phyloP scores from a whole-genome alignment of 1,139 yeast species.

The Candida freyschussii region DNA sequence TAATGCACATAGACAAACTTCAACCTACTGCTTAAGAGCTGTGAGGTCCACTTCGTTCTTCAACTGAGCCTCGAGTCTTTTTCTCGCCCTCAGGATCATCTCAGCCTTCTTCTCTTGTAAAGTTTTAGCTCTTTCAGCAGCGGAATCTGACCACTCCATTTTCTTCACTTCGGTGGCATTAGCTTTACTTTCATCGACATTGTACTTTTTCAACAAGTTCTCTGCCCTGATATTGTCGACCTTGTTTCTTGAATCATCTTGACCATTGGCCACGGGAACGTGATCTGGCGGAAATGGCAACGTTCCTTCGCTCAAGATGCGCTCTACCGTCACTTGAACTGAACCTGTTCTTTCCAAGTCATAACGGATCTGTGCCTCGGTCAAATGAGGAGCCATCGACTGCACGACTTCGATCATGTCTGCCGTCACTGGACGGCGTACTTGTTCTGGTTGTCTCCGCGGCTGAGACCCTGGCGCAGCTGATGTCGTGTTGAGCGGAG shows the following conservation, averaged over 20 bases:
- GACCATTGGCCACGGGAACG: conserved; percentile 14
- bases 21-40: conserved; percentile 4
- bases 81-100: conserved; percentile 47
- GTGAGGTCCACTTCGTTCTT: conserved; percentile 23
- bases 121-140: conserved; percentile 36
- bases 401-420: conserved; percentile 86
- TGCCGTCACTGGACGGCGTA: conserved; percentile 57
- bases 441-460: conserved; percentile 6
- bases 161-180: conserved; percentile 5
- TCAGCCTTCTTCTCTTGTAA: conserved; percentile 44
- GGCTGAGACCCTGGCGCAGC: conserved; percentile 6
- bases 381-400: conserved; percentile 70
- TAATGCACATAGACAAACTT: neutral
- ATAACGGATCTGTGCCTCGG: conserved; percentile 63
- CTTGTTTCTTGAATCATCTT: conserved; percentile 18
- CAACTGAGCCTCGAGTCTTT: conserved; percentile 32
- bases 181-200: conserved; percentile 14
- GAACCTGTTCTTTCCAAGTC: conserved; percentile 69
- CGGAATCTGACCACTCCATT: conserved; percentile 33
- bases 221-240: conserved; percentile 22
- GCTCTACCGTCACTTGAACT: conserved; percentile 74
- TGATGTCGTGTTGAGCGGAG: conserved; percentile 8
- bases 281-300: conserved; percentile 65
- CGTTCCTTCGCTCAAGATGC: conserved; percentile 56
- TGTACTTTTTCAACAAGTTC: conserved; percentile 24